phyloP scores from a whole-genome alignment of 179 eudicot species.

The Vitellaria paradoxa region DNA sequence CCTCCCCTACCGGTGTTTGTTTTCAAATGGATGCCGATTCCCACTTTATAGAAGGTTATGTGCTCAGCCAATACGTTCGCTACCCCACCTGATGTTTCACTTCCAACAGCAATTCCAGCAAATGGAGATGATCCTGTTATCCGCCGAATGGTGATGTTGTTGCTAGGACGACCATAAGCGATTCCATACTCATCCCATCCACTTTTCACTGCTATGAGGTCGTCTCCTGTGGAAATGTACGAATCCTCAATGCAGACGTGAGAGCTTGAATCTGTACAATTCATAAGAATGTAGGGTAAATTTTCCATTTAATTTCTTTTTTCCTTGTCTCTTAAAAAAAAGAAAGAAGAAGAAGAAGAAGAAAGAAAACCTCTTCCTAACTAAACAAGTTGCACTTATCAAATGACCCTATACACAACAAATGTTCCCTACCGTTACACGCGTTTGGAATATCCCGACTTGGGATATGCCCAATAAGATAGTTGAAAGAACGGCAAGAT shows the following conservation, averaged over 20 bases:
- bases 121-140: slow-evolving; percentile 78
- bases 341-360: too few species aligned
- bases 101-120: slow-evolving; percentile 85
- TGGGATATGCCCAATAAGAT: background rate
- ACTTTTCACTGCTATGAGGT: slow-evolving; percentile 80
- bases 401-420: background rate
- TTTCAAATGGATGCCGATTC: slow-evolving; percentile 77
- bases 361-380: background rate
- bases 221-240: slow-evolving; percentile 80
- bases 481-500: background rate
- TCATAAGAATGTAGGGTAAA: background rate
- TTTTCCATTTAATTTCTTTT: background rate
- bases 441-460: background rate
- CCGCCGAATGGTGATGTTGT: slow-evolving; percentile 63
- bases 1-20: slow-evolving; percentile 91
- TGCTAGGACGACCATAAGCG: slow-evolving; percentile 60
- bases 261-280: slow-evolving; percentile 75
- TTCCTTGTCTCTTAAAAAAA: background rate
- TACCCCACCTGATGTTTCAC: slow-evolving; percentile 91
- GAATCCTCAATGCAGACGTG: slow-evolving; percentile 91
- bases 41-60: slow-evolving; percentile 63
- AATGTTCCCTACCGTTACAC: background rate
- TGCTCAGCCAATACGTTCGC: slow-evolving; percentile 60
- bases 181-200: slow-evolving; percentile 98
- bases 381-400: background rate